Evolutionary conservation across 1,284 basidiomycete species (phyloP), one percentile per base, ranked within the genome.

Genomic region (Thecaphora thlaspeos): DNA sequence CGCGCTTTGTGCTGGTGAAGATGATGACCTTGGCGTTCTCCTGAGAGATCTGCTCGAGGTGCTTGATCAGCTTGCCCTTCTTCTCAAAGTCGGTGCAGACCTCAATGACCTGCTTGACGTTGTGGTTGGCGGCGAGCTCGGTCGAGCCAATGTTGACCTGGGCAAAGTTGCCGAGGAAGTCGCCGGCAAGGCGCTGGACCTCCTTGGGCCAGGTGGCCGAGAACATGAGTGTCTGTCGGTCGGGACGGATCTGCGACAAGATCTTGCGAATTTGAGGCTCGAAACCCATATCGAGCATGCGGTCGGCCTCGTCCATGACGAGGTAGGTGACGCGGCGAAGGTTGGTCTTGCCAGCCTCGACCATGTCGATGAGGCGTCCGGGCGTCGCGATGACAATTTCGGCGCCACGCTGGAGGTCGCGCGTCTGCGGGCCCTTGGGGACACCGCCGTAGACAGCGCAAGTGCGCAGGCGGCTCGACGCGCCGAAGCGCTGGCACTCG

Each of bases 141-240:
- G 93, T 91, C 14, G 94, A 97, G 51, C 95, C 94, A 62, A 99
- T 94, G 84, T 97, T 98, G 79, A 94, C 90, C 83, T 98, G 95
- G 68, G 96, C 94, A 81, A 89, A 91, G 81, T 98, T 91, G 71
- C 86, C 84, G 73, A 96, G 82, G 84, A 97, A 99, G 80, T 97
- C 95, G 87, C 90, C 67, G 37, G 94, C 94, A 61, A 99, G 85
- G 73, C 92, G 90, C 82, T 99, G 94, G 4, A 99, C 95, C 75
- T 99, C 94, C 81, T 96, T 97, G 30, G 94, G 94, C 94, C 94
- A 99, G 21, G 95, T 99, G 22, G 94, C 94, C 51, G 92, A 96
- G 83, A 99, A 99, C 80, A 81, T 81, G 68, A 80, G 76, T 42
- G 80, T 81, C 79, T 96, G 93, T 77, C 91, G 87, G 81, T 96